A percentile compares a stretch with the other conserved stretches of the same genome.
Conservation (phyloP, 331 rosid species). For the Pyracantha coccinea region DNA sequence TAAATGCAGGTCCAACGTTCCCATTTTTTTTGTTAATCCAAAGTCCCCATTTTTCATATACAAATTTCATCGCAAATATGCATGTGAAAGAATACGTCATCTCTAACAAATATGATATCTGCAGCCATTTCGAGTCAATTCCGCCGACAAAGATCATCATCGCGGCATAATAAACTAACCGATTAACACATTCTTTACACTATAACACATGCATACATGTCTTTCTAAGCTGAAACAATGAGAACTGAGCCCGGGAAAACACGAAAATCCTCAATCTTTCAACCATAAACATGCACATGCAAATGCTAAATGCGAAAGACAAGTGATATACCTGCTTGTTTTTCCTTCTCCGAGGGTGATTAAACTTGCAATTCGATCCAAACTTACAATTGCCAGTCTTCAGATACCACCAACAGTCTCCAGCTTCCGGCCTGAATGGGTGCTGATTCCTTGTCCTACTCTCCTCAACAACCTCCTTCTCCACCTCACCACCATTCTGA, state of each 20-base stretch:
- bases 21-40: too few species aligned
- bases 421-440: slow-evolving; percentile 79
- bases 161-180: neutral
- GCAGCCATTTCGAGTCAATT: neutral
- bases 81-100: too few species aligned
- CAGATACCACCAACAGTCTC: slow-evolving; percentile 68
- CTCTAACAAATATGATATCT: neutral
- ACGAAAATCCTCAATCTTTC: neutral
- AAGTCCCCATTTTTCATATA: neutral
- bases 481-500: slow-evolving; percentile 31
- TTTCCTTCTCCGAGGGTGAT: slow-evolving; percentile 68
- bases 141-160: neutral
- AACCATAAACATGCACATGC: neutral
- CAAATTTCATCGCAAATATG: neutral
- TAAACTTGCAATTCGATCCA: slow-evolving; percentile 77
- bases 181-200: neutral
- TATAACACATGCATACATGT: neutral
- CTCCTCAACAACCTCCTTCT: slow-evolving; percentile 17
- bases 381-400: slow-evolving; percentile 79
- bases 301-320: neutral
- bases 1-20: neutral
- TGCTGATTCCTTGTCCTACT: slow-evolving; percentile 24
- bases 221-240: neutral
- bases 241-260: neutral
- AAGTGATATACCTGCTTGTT: slow-evolving; percentile 33